Evolutionary conservation across 2,329 filamentous ascomycete species (phyloP), one percentile per base, ranked within the genome.

Genomic region (Monosporascus sp.): DNA sequence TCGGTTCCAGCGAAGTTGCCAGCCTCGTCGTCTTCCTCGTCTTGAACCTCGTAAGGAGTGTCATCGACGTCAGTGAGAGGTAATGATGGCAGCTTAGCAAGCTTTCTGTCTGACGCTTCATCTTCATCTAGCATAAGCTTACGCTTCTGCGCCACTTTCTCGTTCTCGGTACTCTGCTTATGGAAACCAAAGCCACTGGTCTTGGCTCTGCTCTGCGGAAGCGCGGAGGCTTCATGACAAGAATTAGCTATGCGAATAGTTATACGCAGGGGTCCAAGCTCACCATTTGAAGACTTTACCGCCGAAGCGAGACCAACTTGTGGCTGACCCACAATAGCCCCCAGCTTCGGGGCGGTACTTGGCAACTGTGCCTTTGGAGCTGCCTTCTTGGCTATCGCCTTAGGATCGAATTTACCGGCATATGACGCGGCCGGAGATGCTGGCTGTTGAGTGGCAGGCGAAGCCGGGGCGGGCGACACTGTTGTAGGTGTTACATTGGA

Each of bases 111-210:
- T 2, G 87, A 88, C 35, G 85, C 86, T 64, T 96, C 90, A 63
- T 97, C 93, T 65, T 97, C 93, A 56, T 89, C 92, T 62, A 97
- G 86, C 62, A 91, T 86, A 22, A 96, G 77, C 56, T 89, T 90
- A 61, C 86, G 87, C 66, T 90, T 90, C 20, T 82, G 77, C 4
- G 82, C 77, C 3, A 80, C 70, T 64, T 89, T 90, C 50, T 89
- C 87, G 22, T 70, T 70, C 50, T 90, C 90, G 48, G 75, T 72
- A 50, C 77, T 77, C 43, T 81, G 74, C 67, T 90, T 94, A 54
- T 81, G 79, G 54, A 97, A 84, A 2, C 91, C 93, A 65, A 97
- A 97, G 35, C 87, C 86, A 67, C 88, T 88, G 48, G 95, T 81
- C 65, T 92, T 92, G 49, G 82, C 80, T 62, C 82, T 85, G 55